These are phyloP conservation scores for Salix caprea DNA, from an alignment of 345 rosid species.

Conservation along the genomic window DNA sequence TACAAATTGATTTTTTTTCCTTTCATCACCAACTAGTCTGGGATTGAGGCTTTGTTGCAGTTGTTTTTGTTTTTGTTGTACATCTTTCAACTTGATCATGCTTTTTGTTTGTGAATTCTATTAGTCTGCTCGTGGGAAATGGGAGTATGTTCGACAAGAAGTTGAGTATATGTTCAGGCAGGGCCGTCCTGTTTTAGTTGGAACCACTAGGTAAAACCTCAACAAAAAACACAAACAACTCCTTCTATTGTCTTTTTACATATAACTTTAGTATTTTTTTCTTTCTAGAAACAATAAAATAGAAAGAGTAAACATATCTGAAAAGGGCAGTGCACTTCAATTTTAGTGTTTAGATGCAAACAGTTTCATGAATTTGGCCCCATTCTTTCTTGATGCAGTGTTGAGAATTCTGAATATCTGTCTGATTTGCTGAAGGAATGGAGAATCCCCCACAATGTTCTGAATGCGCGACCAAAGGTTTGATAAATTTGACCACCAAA, in stretches of 20 bases:
- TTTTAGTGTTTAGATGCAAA: neutral
- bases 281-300: no score
- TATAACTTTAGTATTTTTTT: no score
- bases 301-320: no score
- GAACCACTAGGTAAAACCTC: slow-evolving; percentile 78
- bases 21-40: no score
- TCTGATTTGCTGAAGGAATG: slow-evolving; percentile 74
- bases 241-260: neutral
- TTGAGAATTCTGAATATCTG: slow-evolving; percentile 86
- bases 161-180: slow-evolving; percentile 84
- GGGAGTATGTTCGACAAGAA: slow-evolving; percentile 84
- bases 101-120: slow-evolving; percentile 14
- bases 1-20: neutral
- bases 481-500: slow-evolving; percentile 9
- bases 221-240: slow-evolving; percentile 1
- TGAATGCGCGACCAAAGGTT: slow-evolving; percentile 97
- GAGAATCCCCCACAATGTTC: slow-evolving; percentile 85
- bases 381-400: slow-evolving; percentile 55
- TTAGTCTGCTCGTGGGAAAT: slow-evolving; percentile 90
- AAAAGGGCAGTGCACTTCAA: no score
- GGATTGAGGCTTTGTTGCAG: neutral
- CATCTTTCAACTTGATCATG: slow-evolving; percentile 8
- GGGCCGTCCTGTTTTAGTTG: slow-evolving; percentile 97
- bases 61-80: no score
- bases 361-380: slow-evolving; percentile 7